phyloP scores from a whole-genome alignment of 805 yeast genomes.

The Yamadazyma ubonensis region DNA sequence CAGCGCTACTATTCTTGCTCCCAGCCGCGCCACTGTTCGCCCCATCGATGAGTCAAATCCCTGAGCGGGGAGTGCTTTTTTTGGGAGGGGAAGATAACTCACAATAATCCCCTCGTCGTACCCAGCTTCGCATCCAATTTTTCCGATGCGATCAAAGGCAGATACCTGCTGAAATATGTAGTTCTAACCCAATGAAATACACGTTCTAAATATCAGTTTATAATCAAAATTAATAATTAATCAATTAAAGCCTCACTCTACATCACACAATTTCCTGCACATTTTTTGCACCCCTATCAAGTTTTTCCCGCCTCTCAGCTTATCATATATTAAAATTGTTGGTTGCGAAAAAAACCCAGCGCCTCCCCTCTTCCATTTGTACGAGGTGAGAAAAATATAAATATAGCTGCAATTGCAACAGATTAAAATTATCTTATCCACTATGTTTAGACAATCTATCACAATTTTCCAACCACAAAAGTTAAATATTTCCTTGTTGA shows the following conservation, averaged over 20 bases:
- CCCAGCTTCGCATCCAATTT: not conserved
- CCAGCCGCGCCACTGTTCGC: not conserved
- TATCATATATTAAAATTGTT: constrained; percentile 12
- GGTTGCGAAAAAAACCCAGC: constrained; percentile 13
- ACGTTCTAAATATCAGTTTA: no score
- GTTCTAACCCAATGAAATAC: not conserved
- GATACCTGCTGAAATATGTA: not conserved
- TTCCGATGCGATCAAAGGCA: not conserved
- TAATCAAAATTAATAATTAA: no score
- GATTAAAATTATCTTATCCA: not conserved
- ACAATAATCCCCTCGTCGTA: not conserved
- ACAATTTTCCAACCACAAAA: constrained; percentile 15
- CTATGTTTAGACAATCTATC: constrained; percentile 16
- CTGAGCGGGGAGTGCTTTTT: not conserved
- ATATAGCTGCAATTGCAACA: constrained; percentile 1
- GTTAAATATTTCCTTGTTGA: constrained; percentile 12
- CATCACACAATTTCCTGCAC: not conserved
- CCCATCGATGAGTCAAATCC: no score
- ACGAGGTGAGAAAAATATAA: constrained; percentile 4
- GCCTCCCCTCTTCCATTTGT: constrained; percentile 8
- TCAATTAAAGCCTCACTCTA: no score
- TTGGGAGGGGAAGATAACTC: constrained; percentile 2
- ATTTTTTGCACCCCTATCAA: not conserved
- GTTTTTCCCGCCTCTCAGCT: constrained; percentile 1
- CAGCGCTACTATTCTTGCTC: not conserved